A percentile compares a stretch with the other conserved stretches of the same genome.
These are phyloP conservation scores for Pythium dissimile DNA, from an alignment of 352 stramenopile species.

Conservation along the genomic window DNA sequence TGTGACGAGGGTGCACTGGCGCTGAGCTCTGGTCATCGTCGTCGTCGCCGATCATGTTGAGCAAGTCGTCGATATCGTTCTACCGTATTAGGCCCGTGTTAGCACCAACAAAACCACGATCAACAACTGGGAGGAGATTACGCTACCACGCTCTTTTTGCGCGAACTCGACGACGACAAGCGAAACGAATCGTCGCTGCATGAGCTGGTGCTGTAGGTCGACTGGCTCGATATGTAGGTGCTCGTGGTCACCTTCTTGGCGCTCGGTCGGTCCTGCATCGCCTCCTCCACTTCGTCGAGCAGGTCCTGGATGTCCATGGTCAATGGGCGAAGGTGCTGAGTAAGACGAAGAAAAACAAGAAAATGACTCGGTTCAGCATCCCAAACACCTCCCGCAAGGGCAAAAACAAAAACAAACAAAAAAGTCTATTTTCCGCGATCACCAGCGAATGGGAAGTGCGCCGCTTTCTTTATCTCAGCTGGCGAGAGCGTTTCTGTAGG, in stretches of 20 bases:
- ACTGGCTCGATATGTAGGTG: constrained; percentile 1
- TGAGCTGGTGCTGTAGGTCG: neutral
- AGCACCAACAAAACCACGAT: no score
- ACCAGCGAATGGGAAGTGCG: no score
- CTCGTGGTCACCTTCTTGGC: constrained; percentile 2
- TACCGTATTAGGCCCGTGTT: constrained; percentile 26
- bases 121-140: no score
- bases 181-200: neutral
- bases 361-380: no score
- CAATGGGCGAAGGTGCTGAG: neutral
- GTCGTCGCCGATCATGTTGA: constrained; percentile 58
- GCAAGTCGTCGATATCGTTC: constrained; percentile 69
- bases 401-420: neutral
- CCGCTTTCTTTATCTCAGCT: no score
- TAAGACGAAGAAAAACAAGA: neutral
- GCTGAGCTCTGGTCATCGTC: constrained; percentile 26
- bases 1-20: constrained; percentile 28
- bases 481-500: no score
- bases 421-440: neutral
- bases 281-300: constrained; percentile 66
- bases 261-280: constrained; percentile 35
- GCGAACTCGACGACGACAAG: neutral
- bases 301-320: constrained; percentile 72
- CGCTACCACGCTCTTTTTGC: constrained; percentile 18
- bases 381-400: no score